Percentiles rank a stretch among this genome's conserved stretches.
Evolutionary conservation across 23 red algal genomes (phyloP).

Genomic region (Gracilaria domingensis): DNA sequence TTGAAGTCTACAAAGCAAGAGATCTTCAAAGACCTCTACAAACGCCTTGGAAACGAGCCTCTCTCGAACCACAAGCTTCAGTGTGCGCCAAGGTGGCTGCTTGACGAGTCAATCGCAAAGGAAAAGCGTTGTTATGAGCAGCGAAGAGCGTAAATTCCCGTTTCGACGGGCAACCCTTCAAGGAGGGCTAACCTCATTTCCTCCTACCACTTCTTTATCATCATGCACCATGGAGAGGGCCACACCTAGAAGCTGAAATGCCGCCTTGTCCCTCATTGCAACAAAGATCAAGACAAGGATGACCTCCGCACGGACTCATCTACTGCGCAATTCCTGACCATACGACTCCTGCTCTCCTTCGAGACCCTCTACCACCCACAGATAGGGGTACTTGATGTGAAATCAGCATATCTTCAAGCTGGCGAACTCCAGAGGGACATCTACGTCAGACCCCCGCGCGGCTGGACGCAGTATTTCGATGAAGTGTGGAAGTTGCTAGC

Average conservation of each 20-base stretch:
- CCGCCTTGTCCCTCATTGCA: neutral
- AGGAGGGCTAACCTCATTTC: conserved; percentile 6
- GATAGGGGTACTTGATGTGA: conserved; percentile 28
- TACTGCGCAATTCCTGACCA: conserved; percentile 7
- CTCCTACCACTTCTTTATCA: conserved; percentile 13
- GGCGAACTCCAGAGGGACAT: conserved; percentile 10
- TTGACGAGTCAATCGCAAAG: neutral
- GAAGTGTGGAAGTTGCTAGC: conserved; percentile 33
- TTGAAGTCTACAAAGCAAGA: neutral
- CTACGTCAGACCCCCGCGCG: neutral
- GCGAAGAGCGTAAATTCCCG: neutral
- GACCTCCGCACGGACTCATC: conserved; percentile 8
- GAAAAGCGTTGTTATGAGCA: neutral
- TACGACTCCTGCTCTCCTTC: conserved; percentile 18
- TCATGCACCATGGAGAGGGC: conserved; percentile 13
- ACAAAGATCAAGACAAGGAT: conserved; percentile 29
- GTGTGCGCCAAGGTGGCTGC: neutral
- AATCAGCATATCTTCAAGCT: conserved; percentile 17
- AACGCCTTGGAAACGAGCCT: neutral
- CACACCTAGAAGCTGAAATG: neutral
- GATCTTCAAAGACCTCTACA: neutral
- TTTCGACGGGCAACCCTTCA: neutral
- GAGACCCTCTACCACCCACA: neutral
- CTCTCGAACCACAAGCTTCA: neutral
- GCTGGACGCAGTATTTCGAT: neutral